Evolutionary conservation across 352 stramenopile genomes (phyloP).

Genomic region (Pythium phragmitis): DNA sequence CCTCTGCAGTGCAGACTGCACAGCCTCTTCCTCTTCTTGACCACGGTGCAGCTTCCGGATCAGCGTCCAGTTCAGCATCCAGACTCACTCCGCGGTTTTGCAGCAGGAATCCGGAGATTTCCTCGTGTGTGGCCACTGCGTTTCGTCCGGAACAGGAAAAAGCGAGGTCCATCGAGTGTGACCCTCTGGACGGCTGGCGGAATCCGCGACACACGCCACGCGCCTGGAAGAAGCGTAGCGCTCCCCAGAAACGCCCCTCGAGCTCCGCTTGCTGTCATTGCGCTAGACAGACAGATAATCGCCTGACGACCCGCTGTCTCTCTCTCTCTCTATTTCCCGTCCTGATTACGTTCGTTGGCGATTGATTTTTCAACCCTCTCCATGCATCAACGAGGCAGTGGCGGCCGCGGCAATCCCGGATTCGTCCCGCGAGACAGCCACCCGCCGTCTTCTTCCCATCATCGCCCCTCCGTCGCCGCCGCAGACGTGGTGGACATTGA

Average conservation of each 20-base stretch:
- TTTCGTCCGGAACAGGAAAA: background rate
- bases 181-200: no score
- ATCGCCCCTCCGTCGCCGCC: background rate
- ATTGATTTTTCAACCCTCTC: background rate
- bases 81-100: background rate
- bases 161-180: background rate
- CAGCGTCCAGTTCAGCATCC: conserved; percentile 5
- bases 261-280: no score
- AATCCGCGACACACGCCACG: no score
- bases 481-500: conserved; percentile 23
- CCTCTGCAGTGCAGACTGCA: background rate
- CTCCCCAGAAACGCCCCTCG: no score
- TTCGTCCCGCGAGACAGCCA: conserved; percentile 11
- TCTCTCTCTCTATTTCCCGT: background rate
- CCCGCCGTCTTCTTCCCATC: background rate
- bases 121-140: background rate
- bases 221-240: no score
- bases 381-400: conserved; percentile 9
- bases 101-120: background rate
- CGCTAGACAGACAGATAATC: no score
- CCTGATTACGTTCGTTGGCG: background rate
- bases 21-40: conserved; percentile 18
- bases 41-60: background rate
- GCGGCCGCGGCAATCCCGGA: background rate
- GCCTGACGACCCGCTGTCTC: no score